Conservation (phyloP, 2,329 filamentous ascomycete species). For the Trichoderma lentiforme region DNA sequence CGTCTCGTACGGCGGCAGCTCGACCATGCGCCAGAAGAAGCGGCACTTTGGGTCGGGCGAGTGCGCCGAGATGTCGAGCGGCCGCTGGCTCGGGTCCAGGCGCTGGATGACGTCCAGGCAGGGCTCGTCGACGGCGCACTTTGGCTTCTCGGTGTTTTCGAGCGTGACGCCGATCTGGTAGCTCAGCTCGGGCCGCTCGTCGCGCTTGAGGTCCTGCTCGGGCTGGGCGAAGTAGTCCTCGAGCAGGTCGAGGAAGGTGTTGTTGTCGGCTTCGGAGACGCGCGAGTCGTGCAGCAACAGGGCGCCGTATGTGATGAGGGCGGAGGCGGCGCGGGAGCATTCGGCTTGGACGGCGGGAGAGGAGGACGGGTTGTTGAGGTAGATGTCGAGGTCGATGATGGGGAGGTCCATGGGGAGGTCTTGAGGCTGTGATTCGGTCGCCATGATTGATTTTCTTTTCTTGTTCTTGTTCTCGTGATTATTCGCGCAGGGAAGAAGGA, state of each 20-base stretch:
- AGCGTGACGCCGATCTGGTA: constrained; percentile 62
- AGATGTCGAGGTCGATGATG: constrained; percentile 57
- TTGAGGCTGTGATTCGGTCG: constrained; percentile 1
- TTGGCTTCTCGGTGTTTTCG: constrained; percentile 61
- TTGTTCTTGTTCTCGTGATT: not conserved
- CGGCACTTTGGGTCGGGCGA: constrained; percentile 59
- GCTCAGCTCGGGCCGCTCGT: constrained; percentile 56
- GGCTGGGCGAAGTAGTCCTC: constrained; percentile 64
- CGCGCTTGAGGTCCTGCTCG: constrained; percentile 41
- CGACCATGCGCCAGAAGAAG: constrained; percentile 61
- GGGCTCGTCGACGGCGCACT: constrained; percentile 60
- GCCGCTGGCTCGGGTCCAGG: constrained; percentile 52
- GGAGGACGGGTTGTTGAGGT: constrained; percentile 43
- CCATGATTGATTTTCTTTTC: not conserved
- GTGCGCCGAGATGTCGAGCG: constrained; percentile 56
- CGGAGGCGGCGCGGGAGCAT: constrained; percentile 51
- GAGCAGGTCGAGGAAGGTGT: constrained; percentile 57
- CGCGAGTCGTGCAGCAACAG: constrained; percentile 59
- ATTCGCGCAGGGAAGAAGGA: not conserved
- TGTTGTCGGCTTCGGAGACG: constrained; percentile 54
- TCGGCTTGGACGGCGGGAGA: constrained; percentile 47
- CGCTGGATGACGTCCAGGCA: constrained; percentile 56
- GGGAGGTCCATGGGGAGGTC: constrained; percentile 52
- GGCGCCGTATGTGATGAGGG: constrained; percentile 58
- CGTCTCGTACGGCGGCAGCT: constrained; percentile 52